These are phyloP conservation scores for Sisymbrium irio DNA, from an alignment of 345 rosid genomes.

Conservation along the genomic window DNA sequence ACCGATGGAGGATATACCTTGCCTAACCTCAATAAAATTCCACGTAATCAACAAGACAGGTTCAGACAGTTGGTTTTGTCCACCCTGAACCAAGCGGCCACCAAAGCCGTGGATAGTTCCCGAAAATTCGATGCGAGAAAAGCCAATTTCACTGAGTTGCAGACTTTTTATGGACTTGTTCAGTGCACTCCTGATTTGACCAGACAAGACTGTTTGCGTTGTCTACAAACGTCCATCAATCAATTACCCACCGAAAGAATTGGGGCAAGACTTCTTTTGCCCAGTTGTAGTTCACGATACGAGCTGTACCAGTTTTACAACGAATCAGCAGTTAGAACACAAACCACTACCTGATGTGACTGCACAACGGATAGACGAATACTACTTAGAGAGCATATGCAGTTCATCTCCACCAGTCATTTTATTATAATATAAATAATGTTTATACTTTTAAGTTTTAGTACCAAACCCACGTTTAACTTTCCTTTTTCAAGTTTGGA, in stretches of 20 bases:
- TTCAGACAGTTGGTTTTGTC: slow-evolving; percentile 7
- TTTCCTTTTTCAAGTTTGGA: not conserved
- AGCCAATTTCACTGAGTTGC: not conserved
- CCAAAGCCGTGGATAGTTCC: not conserved
- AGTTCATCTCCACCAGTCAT: not conserved
- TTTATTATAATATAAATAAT: not conserved
- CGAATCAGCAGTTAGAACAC: not conserved
- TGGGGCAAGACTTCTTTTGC: not conserved
- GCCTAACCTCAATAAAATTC: not conserved
- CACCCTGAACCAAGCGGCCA: not conserved
- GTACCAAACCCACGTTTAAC: not conserved
- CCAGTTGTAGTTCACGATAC: not conserved
- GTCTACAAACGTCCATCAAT: not conserved
- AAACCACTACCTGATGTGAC: not conserved
- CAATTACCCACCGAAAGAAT: not conserved
- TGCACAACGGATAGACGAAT: not conserved
- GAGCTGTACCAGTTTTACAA: not conserved
- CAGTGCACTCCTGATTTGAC: not conserved
- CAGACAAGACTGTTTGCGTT: not conserved
- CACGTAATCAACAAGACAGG: not conserved
- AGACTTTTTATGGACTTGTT: not conserved
- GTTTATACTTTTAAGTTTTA: not conserved
- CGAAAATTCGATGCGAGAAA: too few species aligned
- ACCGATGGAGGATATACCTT: not conserved
- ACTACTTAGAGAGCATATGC: not conserved